Base-by-base conservation (phyloP, 345 rosid genomes). In the Salix arbutifolia region DNA sequence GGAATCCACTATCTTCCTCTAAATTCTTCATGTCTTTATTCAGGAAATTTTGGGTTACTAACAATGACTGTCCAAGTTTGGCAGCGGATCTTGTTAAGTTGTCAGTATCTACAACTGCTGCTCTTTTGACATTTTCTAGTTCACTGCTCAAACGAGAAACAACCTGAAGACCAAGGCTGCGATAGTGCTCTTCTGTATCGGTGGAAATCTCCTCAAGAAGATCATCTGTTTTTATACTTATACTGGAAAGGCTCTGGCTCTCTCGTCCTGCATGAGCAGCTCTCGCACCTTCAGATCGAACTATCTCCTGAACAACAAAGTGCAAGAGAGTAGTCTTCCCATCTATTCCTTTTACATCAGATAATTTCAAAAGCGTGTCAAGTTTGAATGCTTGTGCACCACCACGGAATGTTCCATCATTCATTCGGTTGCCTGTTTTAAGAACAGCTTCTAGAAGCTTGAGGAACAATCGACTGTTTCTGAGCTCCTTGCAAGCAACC, bases 381-480 rank as follows among this genome's bases (percentile, higher is more conserved):
- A 96, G 98, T 86, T 92, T 96, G 80, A 96, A 96, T 33, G 99
- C 98, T 83, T 88, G 97, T 21, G 99, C 99, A 48, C 95, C 92
- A 40, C 99, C 99, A 42, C 99, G 91, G 71, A 92, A 96, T 52
- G 99, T 96, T 61, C 99, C 99, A 84, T 89, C 86, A 74, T 96
- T 96, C 99, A 96, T 96, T 60, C 99, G 91, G 79, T 96, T 96
- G 77, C 99, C 99, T 10, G 99, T 96, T 85, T 96, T 96, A 14
- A 96, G 97, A 85, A 96, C 98, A 69, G 99, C 99, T 85, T 96
- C 99, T 74, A 96, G 85, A 73, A 96, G 93, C 88, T 94, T 96
- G 78, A 92, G 88, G 90, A 96, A 96, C 80, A 96, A 79, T 67
- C 97, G 81, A 79, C 96, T 92, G 83, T 85, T 92, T 71, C 83